Evolutionary conservation across 106 monocot genomes (phyloP), one percentile per base, ranked within the genome.

Genomic region (Dendrobium chrysotoxum): DNA sequence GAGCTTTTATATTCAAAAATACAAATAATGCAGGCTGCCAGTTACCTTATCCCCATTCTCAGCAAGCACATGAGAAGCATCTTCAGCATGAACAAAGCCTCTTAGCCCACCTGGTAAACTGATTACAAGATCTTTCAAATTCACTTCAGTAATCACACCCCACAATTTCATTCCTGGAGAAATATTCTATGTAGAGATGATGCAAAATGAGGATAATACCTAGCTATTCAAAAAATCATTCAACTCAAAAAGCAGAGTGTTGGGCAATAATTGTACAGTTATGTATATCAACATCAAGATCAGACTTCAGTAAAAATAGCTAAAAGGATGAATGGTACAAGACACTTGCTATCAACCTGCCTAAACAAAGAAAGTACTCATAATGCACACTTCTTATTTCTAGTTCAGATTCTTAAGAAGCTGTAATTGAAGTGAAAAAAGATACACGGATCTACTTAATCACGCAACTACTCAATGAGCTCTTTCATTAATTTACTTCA

Each of bases 101-200:
- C 89, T 91, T 38, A 93, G 83, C 44, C 93, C 99, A 4, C 99
- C 95, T 53, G 99, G 99, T 85, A 99, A 95, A 86, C 92, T 88
- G 4, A 99, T 80, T 42, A 99, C 93, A 75, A 95, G 82, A 45
- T 99, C 99, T 82, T 99, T 93, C 15, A 76, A 38, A 79, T 93
- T 99, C 73, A 99, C 90, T 82, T 99, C 99, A 50, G 82, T 71
- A 41, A 99, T 79, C 30, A 90, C 86, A 75, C 99, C 99, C 95
- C 85, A 93, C 82, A 99, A 83, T 80, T 93, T 99, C 95, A 99
- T 95, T 73, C 84, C 82, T 64, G 91, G 84, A 38, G 87, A 88
- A 77, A 99, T 90, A 85, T 99, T 99, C 95, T 92, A 84, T 26
- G 26, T 25, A 76, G 23, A 76, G 26, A 28, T 13, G 28, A 5